These are phyloP conservation scores for Clonostachys solani DNA, from an alignment of 2,329 filamentous ascomycete genomes.

Conservation along the genomic window DNA sequence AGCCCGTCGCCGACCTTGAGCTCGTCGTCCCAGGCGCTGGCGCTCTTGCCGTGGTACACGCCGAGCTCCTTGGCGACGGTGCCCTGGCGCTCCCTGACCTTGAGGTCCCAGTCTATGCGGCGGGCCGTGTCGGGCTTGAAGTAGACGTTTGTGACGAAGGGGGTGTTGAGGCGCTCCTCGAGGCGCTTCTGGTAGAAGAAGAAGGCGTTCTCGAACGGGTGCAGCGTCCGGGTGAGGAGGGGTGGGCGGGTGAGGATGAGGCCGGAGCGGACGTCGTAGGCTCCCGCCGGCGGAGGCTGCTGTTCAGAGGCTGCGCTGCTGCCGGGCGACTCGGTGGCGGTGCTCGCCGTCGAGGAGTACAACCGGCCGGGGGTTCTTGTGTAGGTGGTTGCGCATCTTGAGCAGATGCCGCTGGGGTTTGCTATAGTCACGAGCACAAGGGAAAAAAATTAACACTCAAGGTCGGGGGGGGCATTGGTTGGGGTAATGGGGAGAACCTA, in stretches of 20 bases:
- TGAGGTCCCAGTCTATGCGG: slow-evolving; percentile 86
- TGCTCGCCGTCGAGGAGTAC: slow-evolving; percentile 17
- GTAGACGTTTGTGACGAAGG: slow-evolving; percentile 90
- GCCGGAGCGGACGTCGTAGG: slow-evolving; percentile 54
- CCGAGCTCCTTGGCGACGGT: slow-evolving; percentile 83
- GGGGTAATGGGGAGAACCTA: slow-evolving; percentile 23
- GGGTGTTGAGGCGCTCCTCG: slow-evolving; percentile 84
- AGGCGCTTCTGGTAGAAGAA: slow-evolving; percentile 97
- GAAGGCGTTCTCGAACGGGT: slow-evolving; percentile 86
- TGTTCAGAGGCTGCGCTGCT: slow-evolving; percentile 45
- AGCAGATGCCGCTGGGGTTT: slow-evolving; percentile 19
- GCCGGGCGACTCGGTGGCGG: slow-evolving; percentile 10
- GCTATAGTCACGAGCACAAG: too few species aligned
- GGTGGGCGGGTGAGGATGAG: slow-evolving; percentile 87
- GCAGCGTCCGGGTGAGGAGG: slow-evolving; percentile 76
- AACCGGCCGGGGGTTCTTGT: slow-evolving; percentile 20
- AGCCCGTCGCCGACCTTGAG: slow-evolving; percentile 69
- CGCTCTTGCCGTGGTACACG: slow-evolving; percentile 67
- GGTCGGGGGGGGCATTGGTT: slow-evolving; percentile 2
- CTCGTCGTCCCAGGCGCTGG: slow-evolving; percentile 88
- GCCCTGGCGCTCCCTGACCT: slow-evolving; percentile 67
- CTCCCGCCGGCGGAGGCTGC: slow-evolving; percentile 81
- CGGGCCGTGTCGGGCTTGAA: slow-evolving; percentile 86
- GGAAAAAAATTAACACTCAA: background rate
- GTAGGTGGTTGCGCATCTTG: slow-evolving; percentile 27